phyloP scores from a whole-genome alignment of 2,329 filamentous ascomycete genomes.

The Leptodontidium sp. region DNA sequence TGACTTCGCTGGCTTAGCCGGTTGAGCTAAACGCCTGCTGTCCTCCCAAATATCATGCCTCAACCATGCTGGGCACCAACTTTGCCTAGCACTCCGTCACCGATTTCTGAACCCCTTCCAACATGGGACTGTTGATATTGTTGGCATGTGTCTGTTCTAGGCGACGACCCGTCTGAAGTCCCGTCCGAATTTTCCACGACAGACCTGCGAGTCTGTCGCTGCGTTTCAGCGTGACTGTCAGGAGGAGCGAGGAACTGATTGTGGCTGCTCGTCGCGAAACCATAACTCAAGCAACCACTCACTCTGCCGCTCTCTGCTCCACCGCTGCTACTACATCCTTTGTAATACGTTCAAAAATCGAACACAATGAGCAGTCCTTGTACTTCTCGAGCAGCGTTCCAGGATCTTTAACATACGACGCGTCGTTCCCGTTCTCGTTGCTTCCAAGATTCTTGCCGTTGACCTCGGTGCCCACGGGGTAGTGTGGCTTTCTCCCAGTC shows the following conservation, averaged over 20 bases:
- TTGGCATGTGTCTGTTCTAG: too few relatives aligned
- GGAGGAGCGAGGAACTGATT: background rate
- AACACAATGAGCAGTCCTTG: conserved; percentile 71
- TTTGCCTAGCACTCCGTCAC: too few relatives aligned
- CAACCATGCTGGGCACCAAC: too few relatives aligned
- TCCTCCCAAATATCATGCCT: too few relatives aligned
- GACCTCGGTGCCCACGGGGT: conserved; percentile 72
- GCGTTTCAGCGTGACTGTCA: too few relatives aligned
- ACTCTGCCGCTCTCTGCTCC: conserved; percentile 26
- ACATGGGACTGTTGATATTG: too few relatives aligned
- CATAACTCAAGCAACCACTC: background rate
- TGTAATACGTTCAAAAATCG: conserved; percentile 73
- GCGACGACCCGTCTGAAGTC: too few relatives aligned
- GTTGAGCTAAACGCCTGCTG: too few relatives aligned
- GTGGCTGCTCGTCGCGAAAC: background rate
- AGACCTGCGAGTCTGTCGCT: too few relatives aligned
- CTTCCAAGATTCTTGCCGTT: conserved; percentile 61
- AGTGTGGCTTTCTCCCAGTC: conserved; percentile 69
- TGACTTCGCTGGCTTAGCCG: too few relatives aligned
- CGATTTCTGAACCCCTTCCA: too few relatives aligned
- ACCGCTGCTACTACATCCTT: conserved; percentile 55
- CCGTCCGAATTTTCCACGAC: too few relatives aligned
- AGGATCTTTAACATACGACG: conserved; percentile 48
- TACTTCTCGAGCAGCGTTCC: conserved; percentile 75
- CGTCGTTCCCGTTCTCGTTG: conserved; percentile 42